phyloP scores from a whole-genome alignment of 306 rosid species.

The Trifolium fragiferum region DNA sequence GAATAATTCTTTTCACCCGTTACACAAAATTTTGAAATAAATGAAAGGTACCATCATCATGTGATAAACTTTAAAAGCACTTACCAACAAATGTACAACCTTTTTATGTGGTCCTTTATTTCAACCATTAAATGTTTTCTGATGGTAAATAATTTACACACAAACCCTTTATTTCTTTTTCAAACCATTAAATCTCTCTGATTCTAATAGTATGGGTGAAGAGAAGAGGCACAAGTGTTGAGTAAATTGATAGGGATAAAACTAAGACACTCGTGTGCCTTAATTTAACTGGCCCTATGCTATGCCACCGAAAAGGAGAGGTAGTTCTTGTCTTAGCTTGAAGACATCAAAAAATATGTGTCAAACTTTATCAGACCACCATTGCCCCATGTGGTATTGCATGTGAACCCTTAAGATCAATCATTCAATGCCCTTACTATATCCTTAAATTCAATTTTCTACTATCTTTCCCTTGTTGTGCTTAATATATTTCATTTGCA shows the following conservation, averaged over 20 bases:
- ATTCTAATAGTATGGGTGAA: slow-evolving; percentile 2
- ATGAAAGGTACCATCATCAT: slow-evolving; percentile 32
- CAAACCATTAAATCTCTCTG: background rate
- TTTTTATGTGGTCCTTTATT: slow-evolving; percentile 37
- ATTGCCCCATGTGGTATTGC: slow-evolving; percentile 40
- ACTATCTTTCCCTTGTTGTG: too few species aligned
- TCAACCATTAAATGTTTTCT: slow-evolving; percentile 31
- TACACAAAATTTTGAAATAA: slow-evolving; percentile 19
- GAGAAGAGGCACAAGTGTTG: slow-evolving; percentile 16
- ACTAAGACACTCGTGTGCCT: slow-evolving; percentile 62
- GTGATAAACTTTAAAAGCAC: slow-evolving; percentile 39
- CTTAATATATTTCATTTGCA: too few species aligned
- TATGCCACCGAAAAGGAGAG: slow-evolving; percentile 53
- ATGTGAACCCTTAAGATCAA: slow-evolving; percentile 26
- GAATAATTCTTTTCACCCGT: slow-evolving; percentile 43
- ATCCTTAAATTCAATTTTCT: slow-evolving; percentile 10
- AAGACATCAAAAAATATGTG: slow-evolving; percentile 26
- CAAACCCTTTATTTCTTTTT: background rate
- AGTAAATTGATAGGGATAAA: slow-evolving; percentile 59
- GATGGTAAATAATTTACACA: slow-evolving; percentile 23
- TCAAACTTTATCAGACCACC: slow-evolving; percentile 4
- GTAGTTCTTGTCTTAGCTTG: slow-evolving; percentile 34
- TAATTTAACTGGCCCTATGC: slow-evolving; percentile 29
- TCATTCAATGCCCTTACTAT: background rate
- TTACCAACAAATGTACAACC: slow-evolving; percentile 36